A percentile compares a stretch with the other conserved stretches of the same genome.
Conservation (phyloP, 306 rosid species). For the Inga laurina region DNA sequence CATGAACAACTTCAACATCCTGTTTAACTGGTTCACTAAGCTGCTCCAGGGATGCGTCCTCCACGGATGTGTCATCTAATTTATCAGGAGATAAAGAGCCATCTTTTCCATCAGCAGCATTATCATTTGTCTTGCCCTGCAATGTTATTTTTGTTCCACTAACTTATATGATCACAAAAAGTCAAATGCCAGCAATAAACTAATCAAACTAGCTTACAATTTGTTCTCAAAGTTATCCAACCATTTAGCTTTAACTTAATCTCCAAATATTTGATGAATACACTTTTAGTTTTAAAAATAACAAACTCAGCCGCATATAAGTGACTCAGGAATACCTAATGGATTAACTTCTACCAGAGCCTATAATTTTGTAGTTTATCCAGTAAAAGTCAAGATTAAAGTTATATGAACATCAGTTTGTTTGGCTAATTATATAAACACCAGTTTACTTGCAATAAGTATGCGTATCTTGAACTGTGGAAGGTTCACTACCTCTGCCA, state of each 20-base stretch:
- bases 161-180: background rate
- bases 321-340: background rate
- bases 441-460: background rate
- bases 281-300: background rate
- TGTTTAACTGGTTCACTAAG: slow-evolving; percentile 22
- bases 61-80: slow-evolving; percentile 4
- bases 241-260: background rate
- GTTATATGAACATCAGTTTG: background rate
- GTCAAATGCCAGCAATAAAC: background rate
- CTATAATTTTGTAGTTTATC: background rate
- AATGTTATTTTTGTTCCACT: background rate
- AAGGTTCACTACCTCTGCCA: slow-evolving; percentile 30
- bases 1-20: slow-evolving; percentile 5
- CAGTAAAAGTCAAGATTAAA: background rate
- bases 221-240: background rate
- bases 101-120: slow-evolving; percentile 25
- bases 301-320: background rate
- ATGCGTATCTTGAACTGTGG: background rate
- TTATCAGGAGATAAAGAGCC: background rate
- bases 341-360: background rate
- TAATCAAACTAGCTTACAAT: background rate
- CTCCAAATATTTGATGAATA: background rate
- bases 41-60: no score
- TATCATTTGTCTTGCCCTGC: slow-evolving; percentile 29
- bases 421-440: background rate